These are phyloP conservation scores for Phylloporus scabripes DNA, from an alignment of 768 basidiomycete species.

Conservation along the genomic window DNA sequence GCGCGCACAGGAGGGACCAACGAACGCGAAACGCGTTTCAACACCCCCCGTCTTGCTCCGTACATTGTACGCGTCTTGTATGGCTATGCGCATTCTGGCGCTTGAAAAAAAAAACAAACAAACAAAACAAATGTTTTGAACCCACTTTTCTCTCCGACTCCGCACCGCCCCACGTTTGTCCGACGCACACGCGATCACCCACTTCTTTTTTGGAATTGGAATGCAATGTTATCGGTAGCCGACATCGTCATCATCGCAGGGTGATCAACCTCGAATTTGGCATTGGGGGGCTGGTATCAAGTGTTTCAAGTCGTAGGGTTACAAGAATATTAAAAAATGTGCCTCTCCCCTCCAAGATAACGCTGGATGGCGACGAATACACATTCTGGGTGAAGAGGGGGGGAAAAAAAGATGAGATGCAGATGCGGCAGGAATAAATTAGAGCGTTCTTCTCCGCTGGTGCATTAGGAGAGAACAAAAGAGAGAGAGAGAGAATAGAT, in stretches of 20 bases:
- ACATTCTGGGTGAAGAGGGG: conserved; percentile 1
- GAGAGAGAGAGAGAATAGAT: conserved; percentile 3
- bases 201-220: background rate
- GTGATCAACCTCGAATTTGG: conserved; percentile 2
- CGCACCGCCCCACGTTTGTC: conserved; percentile 8
- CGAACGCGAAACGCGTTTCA: too few relatives aligned
- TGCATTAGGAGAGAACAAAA: conserved; percentile 17
- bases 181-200: background rate
- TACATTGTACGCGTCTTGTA: too few relatives aligned
- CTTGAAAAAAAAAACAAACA: too few relatives aligned
- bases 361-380: background rate
- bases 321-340: conserved; percentile 14
- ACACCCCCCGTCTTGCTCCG: too few relatives aligned
- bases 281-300: conserved; percentile 10
- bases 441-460: conserved; percentile 18
- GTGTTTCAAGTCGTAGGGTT: conserved; percentile 18
- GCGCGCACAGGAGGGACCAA: too few relatives aligned
- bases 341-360: too few relatives aligned
- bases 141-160: conserved; percentile 11
- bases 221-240: background rate
- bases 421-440: conserved; percentile 21
- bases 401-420: conserved; percentile 11
- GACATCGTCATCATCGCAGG: background rate
- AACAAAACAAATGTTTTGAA: background rate
- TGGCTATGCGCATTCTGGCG: too few relatives aligned